phyloP scores from a whole-genome alignment of 2,329 filamentous ascomycete species.

The Alternaria ventricosa region DNA sequence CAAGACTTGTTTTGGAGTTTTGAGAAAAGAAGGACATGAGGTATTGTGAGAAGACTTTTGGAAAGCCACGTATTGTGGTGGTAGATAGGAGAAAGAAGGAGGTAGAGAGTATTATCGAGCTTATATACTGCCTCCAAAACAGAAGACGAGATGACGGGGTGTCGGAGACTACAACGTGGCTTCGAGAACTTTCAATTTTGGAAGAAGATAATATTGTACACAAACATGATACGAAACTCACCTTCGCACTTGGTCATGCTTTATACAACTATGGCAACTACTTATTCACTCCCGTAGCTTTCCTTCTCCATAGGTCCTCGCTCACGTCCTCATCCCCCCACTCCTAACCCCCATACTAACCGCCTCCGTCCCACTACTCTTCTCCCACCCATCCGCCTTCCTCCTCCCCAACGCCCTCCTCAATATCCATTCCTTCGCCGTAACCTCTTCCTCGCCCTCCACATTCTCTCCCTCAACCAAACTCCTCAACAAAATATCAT shows the following conservation, averaged over 20 bases:
- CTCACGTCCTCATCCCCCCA: constrained; percentile 13
- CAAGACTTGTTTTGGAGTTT: no score
- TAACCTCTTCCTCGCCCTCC: constrained; percentile 41
- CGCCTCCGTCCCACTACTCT: constrained; percentile 44
- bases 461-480: constrained; percentile 37
- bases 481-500: constrained; percentile 32
- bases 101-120: rapidly evolving
- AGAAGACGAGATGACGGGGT: not conserved
- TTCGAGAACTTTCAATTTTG: not conserved
- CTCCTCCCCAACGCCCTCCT: constrained; percentile 46
- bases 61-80: not conserved
- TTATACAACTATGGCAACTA: no score
- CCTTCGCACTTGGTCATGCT: no score
- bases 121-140: not conserved
- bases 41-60: no score
- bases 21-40: no score
- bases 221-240: not conserved
- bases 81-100: not conserved
- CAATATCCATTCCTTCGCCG: constrained; percentile 53
- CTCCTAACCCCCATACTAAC: constrained; percentile 19
- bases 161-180: not conserved
- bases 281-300: not conserved
- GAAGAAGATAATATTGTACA: rapidly evolving
- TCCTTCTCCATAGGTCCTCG: no score
- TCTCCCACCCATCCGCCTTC: constrained; percentile 36